Evolutionary conservation across 768 basidiomycete species (phyloP).

Genomic region (Steccherinum ochraceum): DNA sequence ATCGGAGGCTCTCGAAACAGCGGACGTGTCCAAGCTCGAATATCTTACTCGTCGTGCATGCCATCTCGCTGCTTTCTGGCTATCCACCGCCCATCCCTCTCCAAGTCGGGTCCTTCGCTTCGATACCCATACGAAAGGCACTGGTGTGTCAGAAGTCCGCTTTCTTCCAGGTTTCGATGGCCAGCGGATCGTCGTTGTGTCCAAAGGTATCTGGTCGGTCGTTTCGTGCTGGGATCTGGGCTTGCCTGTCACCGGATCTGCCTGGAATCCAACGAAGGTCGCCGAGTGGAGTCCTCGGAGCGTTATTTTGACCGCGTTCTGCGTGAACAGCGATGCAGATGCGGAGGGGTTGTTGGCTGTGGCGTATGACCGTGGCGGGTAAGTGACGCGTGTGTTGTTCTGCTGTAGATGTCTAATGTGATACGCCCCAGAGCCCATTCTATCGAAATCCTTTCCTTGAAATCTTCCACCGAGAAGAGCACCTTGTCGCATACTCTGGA

Average conservation of each 20-base stretch:
- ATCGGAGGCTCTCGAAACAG: constrained; percentile 22
- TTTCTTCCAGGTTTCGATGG: constrained; percentile 36
- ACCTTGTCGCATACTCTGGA: constrained; percentile 1
- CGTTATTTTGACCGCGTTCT: constrained; percentile 45
- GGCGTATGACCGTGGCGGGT: constrained; percentile 27
- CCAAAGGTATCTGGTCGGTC: constrained; percentile 56
- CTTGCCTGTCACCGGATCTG: background rate
- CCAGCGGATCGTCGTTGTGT: constrained; percentile 38
- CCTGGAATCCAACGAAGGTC: constrained; percentile 18
- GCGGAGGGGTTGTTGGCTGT: constrained; percentile 47
- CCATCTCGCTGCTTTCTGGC: constrained; percentile 46
- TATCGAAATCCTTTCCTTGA: constrained; percentile 27
- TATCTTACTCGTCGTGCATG: constrained; percentile 36
- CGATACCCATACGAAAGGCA: constrained; percentile 25
- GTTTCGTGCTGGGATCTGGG: constrained; percentile 47
- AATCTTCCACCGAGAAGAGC: background rate
- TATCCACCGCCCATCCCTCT: constrained; percentile 10
- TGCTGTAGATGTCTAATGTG: background rate
- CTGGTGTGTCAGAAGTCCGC: constrained; percentile 44
- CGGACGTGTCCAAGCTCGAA: constrained; percentile 38
- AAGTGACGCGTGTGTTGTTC: background rate
- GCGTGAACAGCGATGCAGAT: constrained; percentile 38
- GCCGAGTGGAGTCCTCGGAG: constrained; percentile 51
- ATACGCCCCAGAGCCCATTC: constrained; percentile 14
- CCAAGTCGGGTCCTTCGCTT: constrained; percentile 5